Evolutionary conservation across 2,329 filamentous ascomycete species (phyloP), one percentile per base, ranked within the genome.

Genomic region (Monosporascus sp.): DNA sequence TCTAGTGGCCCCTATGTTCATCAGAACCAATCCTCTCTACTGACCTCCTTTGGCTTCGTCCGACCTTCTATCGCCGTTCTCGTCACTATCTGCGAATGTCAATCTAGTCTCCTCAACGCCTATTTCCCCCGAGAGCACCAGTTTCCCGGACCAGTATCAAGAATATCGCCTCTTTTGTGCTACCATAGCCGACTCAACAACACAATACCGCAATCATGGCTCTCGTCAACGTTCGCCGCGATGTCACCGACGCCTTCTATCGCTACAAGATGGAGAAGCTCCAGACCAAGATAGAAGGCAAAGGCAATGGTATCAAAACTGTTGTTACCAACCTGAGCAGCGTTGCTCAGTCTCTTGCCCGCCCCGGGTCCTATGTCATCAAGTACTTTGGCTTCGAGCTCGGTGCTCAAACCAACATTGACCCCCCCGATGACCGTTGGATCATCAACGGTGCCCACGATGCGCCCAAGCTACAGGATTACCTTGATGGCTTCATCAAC

Each of bases 221-320:
- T 83, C 92, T 90, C 79, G 82, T 99, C 84, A 99, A 99, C 78
- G 92, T 97, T 77, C 92, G 92, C 76, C 90, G 90, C 76, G 93
- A 97, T 88, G 88, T 96, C 79, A 88, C 87, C 81, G 94, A 99
- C 79, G 88, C 88, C 77, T 99, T 97, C 85, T 99, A 99, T 80
- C 94, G 94, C 74, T 99, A 99, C 86, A 99, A 99, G 85, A 99
- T 99, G 94, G 94, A 97, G 80, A 88, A 86, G 66, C 80, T 99
- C 71, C 90, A 96, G 81, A 96, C 94, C 74, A 99, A 99, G 83
- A 95, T 99, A 67, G 94, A 99, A 79, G 94, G 94, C 77, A 99
- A 99, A 78, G 94, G 94, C 64, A 99, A 99, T 79, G 94, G 94
- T 70, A 99, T 99, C 85, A 99, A 99, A 82, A 99, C 82, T 66